phyloP scores from a whole-genome alignment of 2,329 filamentous ascomycete species.

The Pleurostoma richardsiae region DNA sequence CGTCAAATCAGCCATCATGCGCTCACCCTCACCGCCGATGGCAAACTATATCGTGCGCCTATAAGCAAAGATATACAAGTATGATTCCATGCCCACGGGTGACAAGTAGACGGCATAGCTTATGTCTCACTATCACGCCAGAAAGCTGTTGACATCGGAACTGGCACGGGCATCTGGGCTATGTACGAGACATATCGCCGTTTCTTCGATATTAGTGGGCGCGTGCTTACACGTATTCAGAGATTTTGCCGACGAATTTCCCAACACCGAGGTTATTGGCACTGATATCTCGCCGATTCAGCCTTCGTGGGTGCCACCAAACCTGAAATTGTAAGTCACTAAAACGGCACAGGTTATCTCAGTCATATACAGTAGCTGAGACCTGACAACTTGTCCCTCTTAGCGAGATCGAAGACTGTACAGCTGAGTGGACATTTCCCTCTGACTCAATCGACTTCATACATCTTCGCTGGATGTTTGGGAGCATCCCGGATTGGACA shows the following conservation, averaged over 20 bases:
- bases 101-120: neutral
- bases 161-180: conserved; percentile 46
- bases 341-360: neutral
- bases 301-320: conserved; percentile 16
- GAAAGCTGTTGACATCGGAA: conserved; percentile 44
- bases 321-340: conserved; percentile 14
- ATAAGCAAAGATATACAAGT: conserved; percentile 12
- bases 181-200: conserved; percentile 6
- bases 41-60: conserved; percentile 17
- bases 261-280: conserved; percentile 14
- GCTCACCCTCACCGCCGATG: conserved; percentile 14
- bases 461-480: conserved; percentile 48
- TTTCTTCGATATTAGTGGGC: neutral
- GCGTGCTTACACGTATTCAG: conserved; percentile 3
- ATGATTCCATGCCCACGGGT: neutral
- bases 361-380: neutral
- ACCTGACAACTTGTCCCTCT: neutral
- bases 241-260: conserved; percentile 15
- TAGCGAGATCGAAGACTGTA: conserved; percentile 55
- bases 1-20: conserved; percentile 15
- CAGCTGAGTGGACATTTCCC: conserved; percentile 40
- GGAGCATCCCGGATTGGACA: conserved; percentile 47
- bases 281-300: conserved; percentile 17
- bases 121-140: conserved; percentile 1
- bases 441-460: conserved; percentile 49